Evolutionary conservation across 768 basidiomycete genomes (phyloP), one percentile per base, ranked within the genome.

Genomic region (Auriscalpium orientale): DNA sequence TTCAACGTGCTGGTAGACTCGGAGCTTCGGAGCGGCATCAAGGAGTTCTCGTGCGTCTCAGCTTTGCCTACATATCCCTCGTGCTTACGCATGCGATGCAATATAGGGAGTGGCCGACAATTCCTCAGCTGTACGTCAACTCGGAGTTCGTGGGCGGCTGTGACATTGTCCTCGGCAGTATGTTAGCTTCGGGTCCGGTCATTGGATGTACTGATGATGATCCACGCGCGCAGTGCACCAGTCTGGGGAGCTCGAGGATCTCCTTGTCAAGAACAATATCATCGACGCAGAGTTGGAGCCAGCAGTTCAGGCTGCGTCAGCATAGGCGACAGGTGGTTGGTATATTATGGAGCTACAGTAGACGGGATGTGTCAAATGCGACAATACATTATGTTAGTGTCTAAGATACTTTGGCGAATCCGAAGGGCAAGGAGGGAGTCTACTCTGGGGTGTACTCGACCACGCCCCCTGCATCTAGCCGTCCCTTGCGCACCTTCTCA

Each of bases 131-230:
- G 12, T 99, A 95, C 66, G 79, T 98, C 37, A 85, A 90, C 53
- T 95, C 95, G 5, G 94, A 97, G 68, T 99, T 99, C 65, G 78
- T 99, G 44, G 95, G 95, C 35, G 97, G 95, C 53, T 97, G 95
- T 69, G 95, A 99, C 73, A 98, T 99, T 63, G 72, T 98, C 20
- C 70, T 98, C 28, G 81, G 83, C 61, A 97, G 92, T 94, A 65
- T 73, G 92, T 83, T 50, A 51, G 58, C 35, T 49, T 54, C 53
- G 13, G 49, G 35, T 16, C 36, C 51, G 43, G 33, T 16, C 50
- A 48, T 50, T 33, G 21, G 18, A 8, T 37, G 40, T 44, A 54
- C 57, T 51, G 33, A 55, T 35, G 34, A 53, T 21, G 54, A 46
- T 36, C 37, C n/a, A 21, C 35, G 18, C 43, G 45, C 13, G 40